phyloP scores from a whole-genome alignment of 2,329 filamentous ascomycete genomes.

The Verticillium dahliae region DNA sequence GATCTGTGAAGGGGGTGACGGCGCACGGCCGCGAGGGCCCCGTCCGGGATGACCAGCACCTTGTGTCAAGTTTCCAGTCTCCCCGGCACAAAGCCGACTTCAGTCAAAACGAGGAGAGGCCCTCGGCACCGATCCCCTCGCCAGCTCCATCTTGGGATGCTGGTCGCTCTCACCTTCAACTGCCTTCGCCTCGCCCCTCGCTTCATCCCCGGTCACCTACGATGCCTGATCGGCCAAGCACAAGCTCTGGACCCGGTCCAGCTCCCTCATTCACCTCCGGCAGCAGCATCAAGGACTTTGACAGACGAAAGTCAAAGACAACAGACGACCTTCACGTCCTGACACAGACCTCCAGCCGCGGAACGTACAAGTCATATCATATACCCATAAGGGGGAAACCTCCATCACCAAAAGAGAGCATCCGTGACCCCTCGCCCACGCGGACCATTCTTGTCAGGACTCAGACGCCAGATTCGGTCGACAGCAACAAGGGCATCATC shows the following conservation, averaged over 20 bases:
- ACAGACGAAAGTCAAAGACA: slow-evolving; percentile 36
- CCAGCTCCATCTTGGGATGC: slow-evolving; percentile 16
- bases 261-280: slow-evolving; percentile 13
- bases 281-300: slow-evolving; percentile 20
- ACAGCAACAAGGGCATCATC: slow-evolving; percentile 29
- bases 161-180: slow-evolving; percentile 1
- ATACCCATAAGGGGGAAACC: slow-evolving; percentile 32
- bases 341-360: slow-evolving; percentile 20
- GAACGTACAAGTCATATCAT: slow-evolving; percentile 31
- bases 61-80: slow-evolving; percentile 29
- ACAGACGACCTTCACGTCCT: slow-evolving; percentile 29
- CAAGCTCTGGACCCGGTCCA: slow-evolving; percentile 26
- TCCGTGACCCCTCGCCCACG: slow-evolving; percentile 22
- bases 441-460: slow-evolving; percentile 28
- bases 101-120: slow-evolving; percentile 23
- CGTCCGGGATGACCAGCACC: slow-evolving; percentile 16
- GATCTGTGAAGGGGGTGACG: slow-evolving; percentile 17
- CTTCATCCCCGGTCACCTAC: slow-evolving; percentile 10
- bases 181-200: slow-evolving; percentile 12
- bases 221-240: slow-evolving; percentile 32
- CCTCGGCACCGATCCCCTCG: slow-evolving; percentile 15
- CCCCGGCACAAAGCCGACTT: slow-evolving; percentile 18
- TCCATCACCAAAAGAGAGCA: slow-evolving; percentile 36
- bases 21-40: slow-evolving; percentile 16
- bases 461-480: slow-evolving; percentile 35